Base-by-base conservation (phyloP, 1,284 basidiomycete genomes). In the Cryptococcus deneoformans region DNA sequence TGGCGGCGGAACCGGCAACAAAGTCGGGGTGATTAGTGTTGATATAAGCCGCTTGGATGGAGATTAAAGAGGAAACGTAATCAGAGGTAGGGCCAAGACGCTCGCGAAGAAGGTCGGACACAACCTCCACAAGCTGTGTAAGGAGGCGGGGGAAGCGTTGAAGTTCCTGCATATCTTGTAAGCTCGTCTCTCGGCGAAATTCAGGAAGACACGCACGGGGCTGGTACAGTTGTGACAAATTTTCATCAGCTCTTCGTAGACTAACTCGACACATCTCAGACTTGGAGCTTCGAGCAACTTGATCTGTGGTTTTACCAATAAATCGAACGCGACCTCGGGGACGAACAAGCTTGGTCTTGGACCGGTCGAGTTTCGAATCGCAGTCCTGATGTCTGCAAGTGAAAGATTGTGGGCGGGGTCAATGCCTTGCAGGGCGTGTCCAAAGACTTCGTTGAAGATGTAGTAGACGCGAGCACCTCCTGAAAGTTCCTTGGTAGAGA, bases 391-490 rank as follows among this genome's bases (percentile, higher is more conserved):
- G 76, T 99, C 96, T 69, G 92, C 88, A 59, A 89, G 87, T 54
- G 93, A 92, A 56, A 99, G 83, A 73, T 95, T 95, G 53, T 87
- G 83, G 16, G 92, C 92, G 0, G 95, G 87, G 70, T 98, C 91
- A 72, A 99, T 92, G 12, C 86, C 89, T 61, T 86, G 84, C 7
- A 99, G 85, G 0, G 95, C 95, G 54, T 89, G 84, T 5, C 96
- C 96, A 72, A 99, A 99, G 51, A 99, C 87, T 69, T 99, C 96
- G 74, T 98, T 93, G 85, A 99, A 99, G 77, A 99, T 98, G 80
- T 97, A 98, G 80, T 98, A 99, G 77, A 99, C 92, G 56, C 96
- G 85, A 9, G 96, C 96, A 56, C 96, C 96, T 46, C 96, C 96
- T 35, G 91, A 98, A 8, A 99, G 86, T 75, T 99, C 96, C 76